A percentile compares a stretch with the other conserved stretches of the same genome.
Conservation (phyloP, 1,284 basidiomycete genomes). For the Ceratobasidium sp. region DNA sequence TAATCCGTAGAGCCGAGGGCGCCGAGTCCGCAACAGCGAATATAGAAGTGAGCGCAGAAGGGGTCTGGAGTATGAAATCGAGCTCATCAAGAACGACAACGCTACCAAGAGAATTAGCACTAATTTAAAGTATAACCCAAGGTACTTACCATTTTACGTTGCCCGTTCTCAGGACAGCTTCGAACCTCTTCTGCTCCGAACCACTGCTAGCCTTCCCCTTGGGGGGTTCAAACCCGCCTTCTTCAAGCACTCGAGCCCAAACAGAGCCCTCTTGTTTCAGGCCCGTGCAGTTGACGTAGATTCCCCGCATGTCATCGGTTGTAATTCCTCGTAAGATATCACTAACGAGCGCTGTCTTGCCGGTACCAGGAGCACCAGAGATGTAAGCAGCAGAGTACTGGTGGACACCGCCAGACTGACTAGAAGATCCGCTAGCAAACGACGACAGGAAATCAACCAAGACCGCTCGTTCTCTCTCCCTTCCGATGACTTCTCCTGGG, state of each 20-base stretch:
- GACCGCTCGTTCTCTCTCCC: conserved; percentile 66
- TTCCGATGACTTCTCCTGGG: conserved; percentile 66
- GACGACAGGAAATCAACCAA: conserved; percentile 68
- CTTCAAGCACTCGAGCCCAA: conserved; percentile 73
- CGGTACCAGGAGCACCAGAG: conserved; percentile 82
- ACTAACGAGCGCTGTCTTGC: conserved; percentile 83
- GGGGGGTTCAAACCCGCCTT: conserved; percentile 49
- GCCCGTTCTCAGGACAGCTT: conserved; percentile 51
- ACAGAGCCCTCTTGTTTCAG: conserved; percentile 65
- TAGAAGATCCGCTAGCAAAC: conserved; percentile 57
- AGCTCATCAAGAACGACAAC: conserved; percentile 81
- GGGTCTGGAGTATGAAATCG: conserved; percentile 72
- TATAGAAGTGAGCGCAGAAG: conserved; percentile 66
- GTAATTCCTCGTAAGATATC: conserved; percentile 59
- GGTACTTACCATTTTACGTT: conserved; percentile 66
- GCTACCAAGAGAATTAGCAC: conserved; percentile 56
- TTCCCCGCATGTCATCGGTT: conserved; percentile 59
- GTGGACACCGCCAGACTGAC: conserved; percentile 53
- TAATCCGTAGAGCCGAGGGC: conserved; percentile 65
- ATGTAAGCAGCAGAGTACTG: conserved; percentile 67
- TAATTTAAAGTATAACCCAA: conserved; percentile 11
- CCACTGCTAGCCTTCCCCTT: conserved; percentile 50
- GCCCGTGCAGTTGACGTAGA: conserved; percentile 82
- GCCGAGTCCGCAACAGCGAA: conserved; percentile 70
- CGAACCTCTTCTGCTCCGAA: conserved; percentile 50